Evolutionary conservation across 2,329 filamentous ascomycete species (phyloP).

Genomic region (Fusarium citri): DNA sequence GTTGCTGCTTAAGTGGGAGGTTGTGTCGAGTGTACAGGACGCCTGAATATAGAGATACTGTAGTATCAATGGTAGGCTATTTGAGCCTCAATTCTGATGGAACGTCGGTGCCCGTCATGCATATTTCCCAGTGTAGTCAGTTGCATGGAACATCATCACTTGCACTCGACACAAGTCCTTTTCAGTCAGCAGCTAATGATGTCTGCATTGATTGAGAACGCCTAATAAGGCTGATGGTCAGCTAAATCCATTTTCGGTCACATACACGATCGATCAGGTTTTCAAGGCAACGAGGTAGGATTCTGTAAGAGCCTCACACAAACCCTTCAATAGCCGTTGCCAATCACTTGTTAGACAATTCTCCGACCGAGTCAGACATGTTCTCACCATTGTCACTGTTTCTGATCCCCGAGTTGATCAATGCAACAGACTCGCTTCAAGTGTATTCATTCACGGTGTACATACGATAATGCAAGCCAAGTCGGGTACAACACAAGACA

Average conservation of each 20-base stretch:
- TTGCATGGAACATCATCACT: not conserved
- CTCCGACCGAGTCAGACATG: conserved; percentile 1
- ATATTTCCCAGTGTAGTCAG: not conserved
- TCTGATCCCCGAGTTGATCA: not conserved
- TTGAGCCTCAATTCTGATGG: not conserved
- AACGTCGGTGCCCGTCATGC: not conserved
- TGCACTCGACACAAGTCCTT: not conserved
- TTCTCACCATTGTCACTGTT: not conserved
- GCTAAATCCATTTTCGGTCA: not conserved
- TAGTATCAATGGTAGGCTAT: not conserved
- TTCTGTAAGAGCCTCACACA: not conserved
- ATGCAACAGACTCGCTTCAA: not conserved
- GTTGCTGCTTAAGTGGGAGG: conserved; percentile 25
- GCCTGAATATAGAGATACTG: not conserved
- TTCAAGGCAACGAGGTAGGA: not conserved
- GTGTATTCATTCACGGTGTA: not conserved
- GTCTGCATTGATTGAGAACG: not conserved
- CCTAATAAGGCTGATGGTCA: not conserved
- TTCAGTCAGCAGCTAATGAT: not conserved
- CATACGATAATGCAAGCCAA: not conserved
- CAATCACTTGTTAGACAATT: conserved; percentile 1
- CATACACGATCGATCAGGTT: not conserved
- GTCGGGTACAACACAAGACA: not conserved
- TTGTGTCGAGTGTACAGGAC: not conserved
- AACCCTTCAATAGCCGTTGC: not conserved